Percentiles rank a stretch among this genome's conserved stretches.
Conservation (phyloP, 495 filamentous ascomycete species). For the Neurospora sp. region DNA sequence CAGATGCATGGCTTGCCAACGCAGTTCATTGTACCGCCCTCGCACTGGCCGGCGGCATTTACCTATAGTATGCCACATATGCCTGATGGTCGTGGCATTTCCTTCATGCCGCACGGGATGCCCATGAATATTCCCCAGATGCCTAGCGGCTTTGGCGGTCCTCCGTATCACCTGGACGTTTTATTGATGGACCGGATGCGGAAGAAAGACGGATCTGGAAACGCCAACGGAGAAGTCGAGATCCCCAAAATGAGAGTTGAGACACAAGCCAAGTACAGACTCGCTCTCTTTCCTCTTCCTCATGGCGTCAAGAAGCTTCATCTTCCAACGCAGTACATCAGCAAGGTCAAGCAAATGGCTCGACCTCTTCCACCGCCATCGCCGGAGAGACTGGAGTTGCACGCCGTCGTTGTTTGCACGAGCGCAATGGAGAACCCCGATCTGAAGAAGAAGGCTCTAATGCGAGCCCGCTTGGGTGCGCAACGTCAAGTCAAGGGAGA, state of each 20-base stretch:
- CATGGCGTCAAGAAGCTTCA: conserved; percentile 66
- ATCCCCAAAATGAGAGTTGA: conserved; percentile 77
- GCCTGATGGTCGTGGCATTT: not conserved
- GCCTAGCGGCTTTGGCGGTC: not conserved
- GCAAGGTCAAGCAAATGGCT: conserved; percentile 77
- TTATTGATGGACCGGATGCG: not conserved
- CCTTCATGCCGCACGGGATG: not conserved
- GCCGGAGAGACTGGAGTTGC: conserved; percentile 69
- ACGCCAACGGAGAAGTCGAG: not conserved
- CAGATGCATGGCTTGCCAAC: not conserved
- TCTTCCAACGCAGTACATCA: conserved; percentile 78
- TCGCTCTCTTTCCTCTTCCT: conserved; percentile 65
- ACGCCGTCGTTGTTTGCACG: conserved; percentile 74
- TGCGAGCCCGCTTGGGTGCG: conserved; percentile 43
- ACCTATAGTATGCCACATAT: not conserved
- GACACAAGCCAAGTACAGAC: conserved; percentile 78
- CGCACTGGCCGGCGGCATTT: not conserved
- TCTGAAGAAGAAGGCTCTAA: conserved; percentile 51
- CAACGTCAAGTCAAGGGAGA: not conserved
- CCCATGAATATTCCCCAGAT: not conserved
- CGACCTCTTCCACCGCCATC: conserved; percentile 49
- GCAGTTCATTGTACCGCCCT: not conserved
- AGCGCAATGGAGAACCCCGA: conserved; percentile 79
- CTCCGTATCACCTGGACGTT: not conserved
- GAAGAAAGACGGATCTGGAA: not conserved